Evolutionary conservation across 2,329 filamentous ascomycete species (phyloP).

Genomic region (Mycocentrospora acerina): DNA sequence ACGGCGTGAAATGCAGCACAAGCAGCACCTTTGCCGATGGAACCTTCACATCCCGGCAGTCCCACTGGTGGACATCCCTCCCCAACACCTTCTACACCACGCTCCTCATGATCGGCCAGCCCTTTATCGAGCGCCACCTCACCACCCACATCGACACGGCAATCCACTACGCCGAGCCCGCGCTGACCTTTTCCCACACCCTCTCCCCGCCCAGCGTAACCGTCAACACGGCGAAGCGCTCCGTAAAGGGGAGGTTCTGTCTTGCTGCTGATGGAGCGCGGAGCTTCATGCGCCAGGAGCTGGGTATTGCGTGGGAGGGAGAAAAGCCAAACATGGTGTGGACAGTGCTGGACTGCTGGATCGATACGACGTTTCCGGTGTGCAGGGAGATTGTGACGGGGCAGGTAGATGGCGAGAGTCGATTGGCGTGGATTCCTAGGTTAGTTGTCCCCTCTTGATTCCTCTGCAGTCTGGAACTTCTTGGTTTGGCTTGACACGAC

Average conservation of each 20-base stretch:
- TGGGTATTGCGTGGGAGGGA: conserved; percentile 48
- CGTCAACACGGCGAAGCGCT: conserved; percentile 10
- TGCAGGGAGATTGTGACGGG: conserved; percentile 54
- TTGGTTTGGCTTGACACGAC: not conserved
- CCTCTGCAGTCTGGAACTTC: no score
- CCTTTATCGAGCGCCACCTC: conserved; percentile 48
- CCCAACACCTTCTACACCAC: conserved; percentile 51
- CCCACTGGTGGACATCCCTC: conserved; percentile 52
- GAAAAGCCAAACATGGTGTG: conserved; percentile 55
- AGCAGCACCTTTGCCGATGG: conserved; percentile 53
- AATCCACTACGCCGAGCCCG: conserved; percentile 45
- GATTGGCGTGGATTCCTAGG: conserved; percentile 53
- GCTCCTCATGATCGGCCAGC: conserved; percentile 55
- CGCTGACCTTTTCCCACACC: conserved; percentile 31
- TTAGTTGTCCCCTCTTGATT: no score
- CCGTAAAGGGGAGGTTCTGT: conserved; percentile 12
- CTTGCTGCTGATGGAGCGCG: conserved; percentile 18
- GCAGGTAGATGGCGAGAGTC: conserved; percentile 48
- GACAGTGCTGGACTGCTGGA: conserved; percentile 52
- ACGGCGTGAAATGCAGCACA: conserved; percentile 54
- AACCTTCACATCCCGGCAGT: conserved; percentile 52
- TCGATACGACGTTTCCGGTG: conserved; percentile 52
- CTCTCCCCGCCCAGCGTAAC: conserved; percentile 19
- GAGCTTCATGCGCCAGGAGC: conserved; percentile 17
- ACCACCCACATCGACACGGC: conserved; percentile 34